Evolutionary conservation across 2,329 filamentous ascomycete genomes (phyloP).

Genomic region (Dactylellina sp.): DNA sequence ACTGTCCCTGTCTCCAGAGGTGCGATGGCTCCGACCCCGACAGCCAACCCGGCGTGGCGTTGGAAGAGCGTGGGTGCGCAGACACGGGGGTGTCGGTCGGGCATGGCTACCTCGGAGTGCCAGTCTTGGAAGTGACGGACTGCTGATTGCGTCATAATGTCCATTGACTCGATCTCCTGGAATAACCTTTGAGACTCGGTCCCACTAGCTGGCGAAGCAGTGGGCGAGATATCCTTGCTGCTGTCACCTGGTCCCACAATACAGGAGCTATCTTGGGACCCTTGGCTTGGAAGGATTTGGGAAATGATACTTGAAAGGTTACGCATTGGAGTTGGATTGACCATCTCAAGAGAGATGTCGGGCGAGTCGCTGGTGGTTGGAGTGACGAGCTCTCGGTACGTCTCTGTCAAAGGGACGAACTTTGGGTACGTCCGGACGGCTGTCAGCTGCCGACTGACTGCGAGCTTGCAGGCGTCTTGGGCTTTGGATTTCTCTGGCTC

Average conservation of each 20-base stretch:
- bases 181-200: constrained; percentile 32
- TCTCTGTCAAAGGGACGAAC: too few relatives aligned
- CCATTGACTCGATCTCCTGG: constrained; percentile 41
- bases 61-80: constrained; percentile 23
- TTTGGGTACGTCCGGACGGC: too few relatives aligned
- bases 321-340: neutral
- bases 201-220: constrained; percentile 3
- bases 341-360: neutral
- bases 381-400: constrained; percentile 9
- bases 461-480: neutral
- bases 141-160: constrained; percentile 23
- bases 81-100: constrained; percentile 16
- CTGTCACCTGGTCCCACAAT: neutral
- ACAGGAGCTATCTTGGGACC: neutral
- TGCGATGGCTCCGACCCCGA: constrained; percentile 20
- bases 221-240: neutral
- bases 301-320: neutral
- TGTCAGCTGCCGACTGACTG: too few relatives aligned
- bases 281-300: neutral
- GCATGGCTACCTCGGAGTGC: constrained; percentile 24
- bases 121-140: constrained; percentile 18
- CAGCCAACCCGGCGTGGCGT: constrained; percentile 17
- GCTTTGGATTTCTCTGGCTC: constrained; percentile 12
- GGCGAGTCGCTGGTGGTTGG: neutral
- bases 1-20: constrained; percentile 31